Evolutionary conservation across 2,329 filamentous ascomycete species (phyloP).

Genomic region (Sarocladium brachiariae): DNA sequence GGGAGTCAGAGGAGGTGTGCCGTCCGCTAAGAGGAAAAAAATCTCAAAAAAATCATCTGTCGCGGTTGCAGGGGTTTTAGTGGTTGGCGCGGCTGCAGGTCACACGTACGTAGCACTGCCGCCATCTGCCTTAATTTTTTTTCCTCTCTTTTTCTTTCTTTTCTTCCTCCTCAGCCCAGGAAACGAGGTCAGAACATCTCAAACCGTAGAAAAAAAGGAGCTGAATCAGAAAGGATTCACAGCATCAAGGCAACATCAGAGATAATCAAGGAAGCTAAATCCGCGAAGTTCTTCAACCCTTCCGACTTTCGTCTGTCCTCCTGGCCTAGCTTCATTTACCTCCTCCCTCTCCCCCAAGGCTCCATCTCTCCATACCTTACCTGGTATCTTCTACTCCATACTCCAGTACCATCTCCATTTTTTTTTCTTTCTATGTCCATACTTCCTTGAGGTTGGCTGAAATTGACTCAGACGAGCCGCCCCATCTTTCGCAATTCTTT

Average conservation of each 20-base stretch:
- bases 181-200: too few species aligned
- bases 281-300: neutral
- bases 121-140: neutral
- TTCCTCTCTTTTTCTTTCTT: neutral
- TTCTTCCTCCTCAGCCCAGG: neutral
- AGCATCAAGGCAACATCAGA: too few species aligned
- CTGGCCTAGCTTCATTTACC: neutral
- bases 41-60: neutral
- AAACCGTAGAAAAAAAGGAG: too few species aligned
- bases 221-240: too few species aligned
- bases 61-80: neutral
- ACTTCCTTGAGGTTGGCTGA: conserved; percentile 2
- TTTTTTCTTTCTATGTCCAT: neutral
- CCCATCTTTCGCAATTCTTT: neutral
- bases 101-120: neutral
- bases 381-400: neutral
- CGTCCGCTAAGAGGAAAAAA: neutral
- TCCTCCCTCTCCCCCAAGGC: neutral
- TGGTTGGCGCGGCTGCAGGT: neutral
- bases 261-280: too few species aligned
- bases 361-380: neutral
- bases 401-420: conserved; percentile 1
- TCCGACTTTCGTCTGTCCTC: neutral
- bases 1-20: neutral
- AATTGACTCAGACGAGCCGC: conserved; percentile 7